Base-by-base conservation (phyloP, 2,329 filamentous ascomycete species). In the Scedosporium dehoogii region DNA sequence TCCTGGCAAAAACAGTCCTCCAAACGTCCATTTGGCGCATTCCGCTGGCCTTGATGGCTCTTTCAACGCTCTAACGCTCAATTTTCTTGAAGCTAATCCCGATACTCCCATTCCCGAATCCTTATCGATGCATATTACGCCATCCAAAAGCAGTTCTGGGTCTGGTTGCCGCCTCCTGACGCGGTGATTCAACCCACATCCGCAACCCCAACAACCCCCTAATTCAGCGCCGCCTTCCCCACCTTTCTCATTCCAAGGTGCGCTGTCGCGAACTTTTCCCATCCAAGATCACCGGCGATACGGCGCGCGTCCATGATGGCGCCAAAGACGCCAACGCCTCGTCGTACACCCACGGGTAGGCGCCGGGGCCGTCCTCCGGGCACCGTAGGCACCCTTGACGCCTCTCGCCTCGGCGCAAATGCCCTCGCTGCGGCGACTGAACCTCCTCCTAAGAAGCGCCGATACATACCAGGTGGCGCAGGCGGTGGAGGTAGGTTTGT, bases 401-500 rank as follows among this genome's bases (percentile, higher is more conserved):
- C 74, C 25, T 74, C 74, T 46, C 72, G 76, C 64, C 72, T 73
- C 59, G 73, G 71, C 16, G 71, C 71, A 33, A 66, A 70, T 46
- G 69, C 71, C 27, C 69, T 70, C 18, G 71, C 69, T 18, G 65
- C 70, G 56, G 69, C 73, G 51, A 78, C 80, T 58, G 87, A 89
- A 67, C 86, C 87, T 27, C 86, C 88, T 12, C 80, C 80, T 1
- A 92, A 91, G 75, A 85, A 84, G 71, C 82, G 87, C 67, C 83
- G 85, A 74, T 97, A 96, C 76, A 84, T 96, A 58, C 91, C 93
- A 41, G 92, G 92, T 58, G 92, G 91, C 3, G 88, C 91, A 63
- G 91, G 91, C 46, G 92, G 92, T 56, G 91, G 92, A 63, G 91
- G 92, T 21, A 81, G 92, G 71, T 96, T 92, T 73, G 79, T 94